Base-by-base conservation (phyloP, 208 protist genomes). In the Trypanosoma lewisi region DNA sequence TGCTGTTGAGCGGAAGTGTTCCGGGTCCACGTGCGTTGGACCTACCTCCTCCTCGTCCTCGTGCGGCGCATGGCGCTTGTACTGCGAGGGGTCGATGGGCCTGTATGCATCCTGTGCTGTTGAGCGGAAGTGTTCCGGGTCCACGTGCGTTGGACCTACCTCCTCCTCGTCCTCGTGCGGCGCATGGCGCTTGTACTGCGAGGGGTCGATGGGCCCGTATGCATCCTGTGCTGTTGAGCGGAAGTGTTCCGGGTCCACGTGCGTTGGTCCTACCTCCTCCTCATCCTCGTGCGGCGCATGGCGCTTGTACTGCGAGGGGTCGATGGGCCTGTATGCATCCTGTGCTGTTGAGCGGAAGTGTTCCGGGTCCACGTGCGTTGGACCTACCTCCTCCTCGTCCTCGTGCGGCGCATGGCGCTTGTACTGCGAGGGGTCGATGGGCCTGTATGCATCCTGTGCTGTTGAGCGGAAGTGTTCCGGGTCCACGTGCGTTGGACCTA, bases 381-480 rank as follows among this genome's bases (percentile, higher is more conserved):
- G 48, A 12, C 21, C 34, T 25, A 39, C 34, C 4, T 39, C 34
- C 34, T 39, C 34, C 11, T 39, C 34, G 7, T 39, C 34, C 11
- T 39, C 34, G 7, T 39, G 34, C 34, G 34, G 34, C 34, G 11
- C 4, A 11, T 4, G 7, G 34, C 34, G 34, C 44, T 4, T 34
- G 28, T 50, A 58, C 34, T 4, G 7, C 34, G 34, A 39, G 34
- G 34, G 34, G 11, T 39, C 34, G 33, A 49, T 42, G 39, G 55
- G 39, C 23, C 50, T 59, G 62, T 76, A 76, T 45, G 62, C 67
- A 4, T 69, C 47, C 5, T 41, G 12, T 12, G 23, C 37, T 17
- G 61, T 69, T 8, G 61, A 73, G 25, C 27, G 58, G 75, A 77
- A 89, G 67, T 68, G 73, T 37, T 36, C 52, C 3, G 63, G 61